Percentiles rank a stretch among this genome's conserved stretches.
Evolutionary conservation across 1,139 yeast genomes (phyloP).

Genomic region (Yamadazyma atlantica): DNA sequence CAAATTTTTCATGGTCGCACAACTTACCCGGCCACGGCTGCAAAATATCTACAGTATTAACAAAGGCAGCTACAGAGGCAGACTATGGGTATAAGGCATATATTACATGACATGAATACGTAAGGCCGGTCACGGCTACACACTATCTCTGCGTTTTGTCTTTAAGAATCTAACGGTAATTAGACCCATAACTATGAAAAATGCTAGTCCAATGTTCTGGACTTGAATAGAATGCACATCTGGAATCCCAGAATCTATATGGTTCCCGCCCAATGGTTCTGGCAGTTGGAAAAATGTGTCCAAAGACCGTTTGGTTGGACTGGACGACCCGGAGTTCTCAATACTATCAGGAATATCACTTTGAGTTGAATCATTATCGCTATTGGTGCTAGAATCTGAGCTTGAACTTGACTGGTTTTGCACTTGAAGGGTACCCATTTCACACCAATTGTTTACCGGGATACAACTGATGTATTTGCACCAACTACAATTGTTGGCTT

Average conservation of each 20-base stretch:
- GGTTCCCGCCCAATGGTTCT: not conserved
- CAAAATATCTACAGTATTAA: not conserved
- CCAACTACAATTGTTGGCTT: conserved; percentile 52
- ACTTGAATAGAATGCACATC: conserved; percentile 2
- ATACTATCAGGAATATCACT: conserved; percentile 4
- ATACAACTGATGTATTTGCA: conserved; percentile 72
- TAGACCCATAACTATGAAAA: conserved; percentile 16
- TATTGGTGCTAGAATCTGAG: not conserved
- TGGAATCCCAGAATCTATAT: not conserved
- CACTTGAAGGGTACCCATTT: conserved; percentile 49
- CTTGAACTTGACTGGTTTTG: conserved; percentile 8
- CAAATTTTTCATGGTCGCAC: conserved; percentile 5
- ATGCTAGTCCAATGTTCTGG: conserved; percentile 15
- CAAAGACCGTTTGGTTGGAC: conserved; percentile 1
- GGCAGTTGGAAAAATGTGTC: not conserved
- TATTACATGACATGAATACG: not conserved
- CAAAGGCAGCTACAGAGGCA: no score
- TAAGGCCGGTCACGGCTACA: no score
- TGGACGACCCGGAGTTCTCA: conserved; percentile 6
- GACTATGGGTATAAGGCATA: no score
- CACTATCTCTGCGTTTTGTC: conserved; percentile 1
- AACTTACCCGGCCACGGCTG: conserved; percentile 7
- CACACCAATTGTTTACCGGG: conserved; percentile 77
- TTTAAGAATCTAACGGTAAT: conserved; percentile 16
- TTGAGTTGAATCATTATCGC: not conserved